Evolutionary conservation across 1,139 yeast species (phyloP).

Genomic region (Eremothecium cymbalariae): DNA sequence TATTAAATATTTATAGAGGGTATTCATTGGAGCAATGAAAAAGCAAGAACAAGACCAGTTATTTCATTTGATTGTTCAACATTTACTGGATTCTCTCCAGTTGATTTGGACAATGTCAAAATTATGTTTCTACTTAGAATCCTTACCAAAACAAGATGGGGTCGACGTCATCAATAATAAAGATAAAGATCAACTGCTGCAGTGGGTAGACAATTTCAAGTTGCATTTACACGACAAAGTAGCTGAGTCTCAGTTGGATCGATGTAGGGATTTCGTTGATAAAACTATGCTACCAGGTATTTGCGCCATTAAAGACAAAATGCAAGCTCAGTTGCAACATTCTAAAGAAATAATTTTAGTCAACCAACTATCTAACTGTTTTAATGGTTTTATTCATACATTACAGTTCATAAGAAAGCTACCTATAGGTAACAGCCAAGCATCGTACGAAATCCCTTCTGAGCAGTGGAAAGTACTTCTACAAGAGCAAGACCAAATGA

Average conservation of each 20-base stretch:
- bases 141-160: not conserved
- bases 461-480: constrained; percentile 16
- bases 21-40: too few species aligned
- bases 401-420: constrained; percentile 18
- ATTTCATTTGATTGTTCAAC: not conserved
- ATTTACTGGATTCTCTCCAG: not conserved
- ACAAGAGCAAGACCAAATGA: constrained; percentile 16
- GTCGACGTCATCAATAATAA: not conserved
- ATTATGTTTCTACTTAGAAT: constrained; percentile 3
- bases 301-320: constrained; percentile 1
- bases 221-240: not conserved
- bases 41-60: constrained; percentile 1
- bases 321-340: constrained; percentile 1
- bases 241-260: constrained; percentile 2
- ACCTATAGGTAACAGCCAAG: constrained; percentile 11
- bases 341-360: constrained; percentile 1
- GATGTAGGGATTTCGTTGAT: constrained; percentile 2
- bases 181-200: constrained; percentile 2
- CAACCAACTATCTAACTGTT: constrained; percentile 17
- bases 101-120: constrained; percentile 3
- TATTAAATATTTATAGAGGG: too few species aligned
- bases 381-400: constrained; percentile 20
- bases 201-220: constrained; percentile 2
- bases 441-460: constrained; percentile 14
- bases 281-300: not conserved